A percentile compares a stretch with the other conserved stretches of the same genome.
Evolutionary conservation across 129 eudicot species (phyloP).

Genomic region (Lactuca sativa): DNA sequence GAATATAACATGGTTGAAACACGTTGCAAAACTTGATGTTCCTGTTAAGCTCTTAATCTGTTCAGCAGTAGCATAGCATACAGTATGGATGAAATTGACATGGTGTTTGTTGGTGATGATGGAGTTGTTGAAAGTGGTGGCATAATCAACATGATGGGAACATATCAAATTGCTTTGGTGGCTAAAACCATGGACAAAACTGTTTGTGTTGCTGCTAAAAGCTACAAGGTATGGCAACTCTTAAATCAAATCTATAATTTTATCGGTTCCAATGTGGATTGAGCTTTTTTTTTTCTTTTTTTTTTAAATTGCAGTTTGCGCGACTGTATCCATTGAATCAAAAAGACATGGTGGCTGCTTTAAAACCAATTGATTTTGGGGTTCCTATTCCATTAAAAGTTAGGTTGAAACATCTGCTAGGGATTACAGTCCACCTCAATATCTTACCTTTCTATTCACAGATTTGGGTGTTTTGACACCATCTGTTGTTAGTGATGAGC

Average conservation of each 20-base stretch:
- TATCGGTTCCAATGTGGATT: neutral
- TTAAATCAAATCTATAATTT: too few species aligned
- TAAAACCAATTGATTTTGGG: slow-evolving; percentile 87
- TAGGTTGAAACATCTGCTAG: slow-evolving; percentile 87
- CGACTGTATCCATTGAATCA: slow-evolving; percentile 91
- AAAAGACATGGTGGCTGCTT: slow-evolving; percentile 95
- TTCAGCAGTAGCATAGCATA: slow-evolving; percentile 98
- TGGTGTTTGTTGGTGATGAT: slow-evolving; percentile 99
- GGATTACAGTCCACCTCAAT: slow-evolving; percentile 95
- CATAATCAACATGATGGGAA: slow-evolving; percentile 97
- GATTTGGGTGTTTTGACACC: slow-evolving; percentile 94
- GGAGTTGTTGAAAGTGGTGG: slow-evolving; percentile 99
- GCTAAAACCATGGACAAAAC: slow-evolving; percentile 96
- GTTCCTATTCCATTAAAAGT: slow-evolving; percentile 96
- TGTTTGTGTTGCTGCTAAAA: slow-evolving; percentile 96
- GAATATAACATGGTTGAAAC: too few species aligned
- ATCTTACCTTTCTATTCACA: slow-evolving; percentile 81
- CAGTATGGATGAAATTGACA: slow-evolving; percentile 95
- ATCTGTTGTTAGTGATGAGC: slow-evolving; percentile 93
- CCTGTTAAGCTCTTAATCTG: slow-evolving; percentile 90
- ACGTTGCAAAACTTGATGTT: slow-evolving; percentile 93
- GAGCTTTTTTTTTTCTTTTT: too few species aligned
- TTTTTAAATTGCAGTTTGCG: slow-evolving; percentile 95
- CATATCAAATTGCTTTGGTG: slow-evolving; percentile 89
- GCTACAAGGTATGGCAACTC: slow-evolving; percentile 70